Evolutionary conservation across 2,329 filamentous ascomycete species (phyloP).

Genomic region (Cladophialophora carrionii): DNA sequence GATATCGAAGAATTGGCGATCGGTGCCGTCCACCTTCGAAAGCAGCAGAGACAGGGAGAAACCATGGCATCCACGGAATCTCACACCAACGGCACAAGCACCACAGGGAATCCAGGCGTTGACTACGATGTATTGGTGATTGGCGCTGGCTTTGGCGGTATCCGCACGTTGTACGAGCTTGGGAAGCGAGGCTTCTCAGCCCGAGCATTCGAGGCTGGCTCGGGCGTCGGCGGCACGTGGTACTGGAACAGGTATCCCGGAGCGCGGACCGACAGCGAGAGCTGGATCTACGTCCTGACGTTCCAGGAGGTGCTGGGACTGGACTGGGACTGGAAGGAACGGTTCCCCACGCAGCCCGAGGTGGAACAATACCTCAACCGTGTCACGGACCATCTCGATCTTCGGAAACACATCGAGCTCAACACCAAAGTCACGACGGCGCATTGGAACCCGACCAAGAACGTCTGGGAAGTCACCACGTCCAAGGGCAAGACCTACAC

Average conservation of each 20-base stretch:
- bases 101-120: neutral
- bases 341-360: constrained; percentile 45
- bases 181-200: constrained; percentile 54
- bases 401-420: constrained; percentile 53
- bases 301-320: constrained; percentile 47
- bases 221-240: constrained; percentile 47
- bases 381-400: constrained; percentile 49
- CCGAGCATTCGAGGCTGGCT: constrained; percentile 57
- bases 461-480: constrained; percentile 52
- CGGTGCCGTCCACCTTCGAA: neutral
- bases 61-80: neutral
- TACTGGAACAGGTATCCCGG: constrained; percentile 47
- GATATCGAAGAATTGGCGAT: neutral
- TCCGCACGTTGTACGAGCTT: constrained; percentile 57
- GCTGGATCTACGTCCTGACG: constrained; percentile 48
- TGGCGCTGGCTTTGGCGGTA: constrained; percentile 45
- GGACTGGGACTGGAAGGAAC: constrained; percentile 39
- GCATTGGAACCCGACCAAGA: constrained; percentile 43
- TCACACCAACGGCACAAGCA: neutral
- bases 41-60: neutral
- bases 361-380: constrained; percentile 53
- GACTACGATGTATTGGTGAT: constrained; percentile 39
- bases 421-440: constrained; percentile 49
- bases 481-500: constrained; percentile 46
- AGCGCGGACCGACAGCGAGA: constrained; percentile 52